Percentiles rank a stretch among this genome's conserved stretches.
Evolutionary conservation across 495 filamentous ascomycete species (phyloP).

Genomic region (Trichoderma virens): DNA sequence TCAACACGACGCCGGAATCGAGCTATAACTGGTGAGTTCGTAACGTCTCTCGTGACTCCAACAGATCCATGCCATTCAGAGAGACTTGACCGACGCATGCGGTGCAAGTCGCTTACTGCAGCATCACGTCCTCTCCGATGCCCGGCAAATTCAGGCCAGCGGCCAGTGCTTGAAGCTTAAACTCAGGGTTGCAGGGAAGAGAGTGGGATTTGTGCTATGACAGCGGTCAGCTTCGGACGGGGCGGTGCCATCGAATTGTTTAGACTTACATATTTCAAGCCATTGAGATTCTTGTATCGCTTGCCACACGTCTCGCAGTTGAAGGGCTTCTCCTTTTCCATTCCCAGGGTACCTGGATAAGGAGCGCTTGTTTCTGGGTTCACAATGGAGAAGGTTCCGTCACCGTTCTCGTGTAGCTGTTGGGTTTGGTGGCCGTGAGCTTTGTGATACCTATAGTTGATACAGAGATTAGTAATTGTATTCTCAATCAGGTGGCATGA

Average conservation of each 20-base stretch:
- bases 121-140: conserved; percentile 35
- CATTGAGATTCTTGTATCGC: conserved; percentile 98
- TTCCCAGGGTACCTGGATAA: conserved; percentile 91
- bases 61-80: neutral
- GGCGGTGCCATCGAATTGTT: neutral
- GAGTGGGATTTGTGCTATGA: conserved; percentile 70
- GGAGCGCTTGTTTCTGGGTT: conserved; percentile 91
- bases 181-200: conserved; percentile 55
- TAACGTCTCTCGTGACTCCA: neutral
- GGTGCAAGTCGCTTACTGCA: neutral
- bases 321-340: conserved; percentile 99
- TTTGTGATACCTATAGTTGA: conserved; percentile 54
- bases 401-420: conserved; percentile 86
- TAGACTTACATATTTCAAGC: conserved; percentile 68
- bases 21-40: neutral
- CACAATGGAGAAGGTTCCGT: conserved; percentile 96
- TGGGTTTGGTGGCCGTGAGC: conserved; percentile 92
- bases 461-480: conserved; percentile 26
- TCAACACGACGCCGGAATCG: neutral
- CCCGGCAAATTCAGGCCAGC: conserved; percentile 27
- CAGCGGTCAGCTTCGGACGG: conserved; percentile 17
- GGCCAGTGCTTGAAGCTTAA: conserved; percentile 15
- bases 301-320: conserved; percentile 95
- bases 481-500: neutral
- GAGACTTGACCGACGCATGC: neutral